Conservation (phyloP, 2,329 filamentous ascomycete species). For the Paracamarosporium sp. region DNA sequence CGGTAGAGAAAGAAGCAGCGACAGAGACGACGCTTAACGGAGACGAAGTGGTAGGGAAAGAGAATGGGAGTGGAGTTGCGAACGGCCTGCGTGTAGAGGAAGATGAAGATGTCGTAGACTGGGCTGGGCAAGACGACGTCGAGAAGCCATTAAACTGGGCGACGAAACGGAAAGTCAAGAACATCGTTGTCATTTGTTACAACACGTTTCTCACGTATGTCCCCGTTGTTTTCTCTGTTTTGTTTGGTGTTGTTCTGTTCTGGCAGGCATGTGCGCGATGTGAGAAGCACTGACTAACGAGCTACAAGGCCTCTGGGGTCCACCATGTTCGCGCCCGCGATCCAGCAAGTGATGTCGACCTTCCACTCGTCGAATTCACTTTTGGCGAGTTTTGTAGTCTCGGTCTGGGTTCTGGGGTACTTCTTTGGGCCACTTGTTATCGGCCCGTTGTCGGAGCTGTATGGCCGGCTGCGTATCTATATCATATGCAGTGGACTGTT, state of each 20-base stretch:
- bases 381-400: conserved; percentile 30
- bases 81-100: too few relatives aligned
- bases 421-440: conserved; percentile 34
- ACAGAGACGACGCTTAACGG: neutral
- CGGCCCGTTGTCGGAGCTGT: conserved; percentile 35
- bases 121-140: conserved; percentile 25
- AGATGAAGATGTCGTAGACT: conserved; percentile 20
- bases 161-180: conserved; percentile 24
- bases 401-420: conserved; percentile 33
- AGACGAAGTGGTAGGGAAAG: neutral
- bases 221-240: neutral
- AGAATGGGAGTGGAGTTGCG: too few relatives aligned
- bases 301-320: conserved; percentile 29
- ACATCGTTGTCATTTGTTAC: conserved; percentile 28
- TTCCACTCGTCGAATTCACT: conserved; percentile 24
- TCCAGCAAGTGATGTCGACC: conserved; percentile 25
- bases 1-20: neutral
- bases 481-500: conserved; percentile 64
- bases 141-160: conserved; percentile 40
- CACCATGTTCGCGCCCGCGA: conserved; percentile 32
- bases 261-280: too few relatives aligned
- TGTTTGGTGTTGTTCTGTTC: neutral
- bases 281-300: neutral
- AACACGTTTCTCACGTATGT: conserved; percentile 37
- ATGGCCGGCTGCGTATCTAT: conserved; percentile 53